Conservation (phyloP, 2,329 filamentous ascomycete species). For the Alternaria ventricosa region DNA sequence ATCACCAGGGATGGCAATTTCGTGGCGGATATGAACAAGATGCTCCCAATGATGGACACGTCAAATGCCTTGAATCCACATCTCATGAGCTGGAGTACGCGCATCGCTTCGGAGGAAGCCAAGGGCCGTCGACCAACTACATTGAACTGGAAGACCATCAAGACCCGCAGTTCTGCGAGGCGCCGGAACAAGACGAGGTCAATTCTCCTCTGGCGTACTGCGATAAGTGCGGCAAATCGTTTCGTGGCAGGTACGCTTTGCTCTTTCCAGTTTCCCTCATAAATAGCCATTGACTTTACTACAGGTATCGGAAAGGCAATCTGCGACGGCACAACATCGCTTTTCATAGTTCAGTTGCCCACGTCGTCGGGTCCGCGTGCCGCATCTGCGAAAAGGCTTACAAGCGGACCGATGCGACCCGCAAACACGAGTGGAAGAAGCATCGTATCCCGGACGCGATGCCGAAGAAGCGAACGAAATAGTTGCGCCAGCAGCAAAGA, state of each 20-base stretch:
- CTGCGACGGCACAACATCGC: slow-evolving; percentile 10
- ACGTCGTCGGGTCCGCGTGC: slow-evolving; percentile 1
- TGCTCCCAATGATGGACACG: not conserved
- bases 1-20: not conserved
- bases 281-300: not conserved
- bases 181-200: fast-evolving
- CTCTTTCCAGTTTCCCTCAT: not conserved
- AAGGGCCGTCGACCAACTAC: not conserved
- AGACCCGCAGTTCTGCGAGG: not conserved
- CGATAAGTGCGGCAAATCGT: not conserved
- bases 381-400: slow-evolving; percentile 5
- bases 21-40: not conserved
- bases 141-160: not conserved
- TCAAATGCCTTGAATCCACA: no score
- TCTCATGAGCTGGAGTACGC: no score
- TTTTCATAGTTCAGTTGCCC: not conserved
- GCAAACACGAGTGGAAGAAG: slow-evolving; percentile 25
- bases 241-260: slow-evolving; percentile 12
- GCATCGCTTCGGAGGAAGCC: not conserved
- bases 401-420: slow-evolving; percentile 16
- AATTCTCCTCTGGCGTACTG: not conserved
- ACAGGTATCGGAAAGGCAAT: slow-evolving; percentile 19
- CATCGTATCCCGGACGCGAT: slow-evolving; percentile 8
- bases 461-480: slow-evolving; percentile 13
- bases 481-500: not conserved